Evolutionary conservation across 2,329 filamentous ascomycete genomes (phyloP), one percentile per base, ranked within the genome.

Genomic region (Coniochaeta sp.): DNA sequence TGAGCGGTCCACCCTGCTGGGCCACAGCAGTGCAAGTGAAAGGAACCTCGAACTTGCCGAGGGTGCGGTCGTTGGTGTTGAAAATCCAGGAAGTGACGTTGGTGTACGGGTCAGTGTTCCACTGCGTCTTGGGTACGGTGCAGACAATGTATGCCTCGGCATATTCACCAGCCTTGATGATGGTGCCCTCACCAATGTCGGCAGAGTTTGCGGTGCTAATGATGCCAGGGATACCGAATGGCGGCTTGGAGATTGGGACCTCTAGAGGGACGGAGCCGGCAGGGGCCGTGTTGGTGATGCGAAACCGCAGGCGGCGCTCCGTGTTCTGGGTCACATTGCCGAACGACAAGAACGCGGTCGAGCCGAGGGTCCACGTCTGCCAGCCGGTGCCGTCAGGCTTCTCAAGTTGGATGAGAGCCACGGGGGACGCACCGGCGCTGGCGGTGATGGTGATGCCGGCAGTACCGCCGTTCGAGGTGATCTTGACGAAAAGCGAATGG

Each of bases 211-310:
- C 71, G 0, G 79, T 48, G 27, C 30, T 48, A 26, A 48, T 48
- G 45, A 48, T 24, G n/a, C 45, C 45, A 3, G 45, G 45, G 16
- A 48, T 75, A n/a, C 78, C 79, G 49, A 78, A 81, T 0, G 81
- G 81, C 4, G 79, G 78, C 59, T 84, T 84, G 0, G 81, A 83
- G 3, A 84, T 78, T 0, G 79, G 82, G 14, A 83, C 64, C 0
- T 75, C 77, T 1, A 83, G 68, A 1, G 74, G 69, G 18, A 72
- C 71, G 50, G 76, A 74, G 53, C 76, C 75, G 1, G 71, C 64
- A 2, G 71, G 71, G 7, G 75, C 77, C 46, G 72, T 73, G 58
- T 83, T 83, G 31, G 73, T 79, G 24, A 83, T 61, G 0, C 80
- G 72, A 62, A 83, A 68, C 49, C 70, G 71, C 3, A 81, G 67